These are phyloP conservation scores for Starmera quercuum DNA, from an alignment of 805 yeast species.

Conservation along the genomic window DNA sequence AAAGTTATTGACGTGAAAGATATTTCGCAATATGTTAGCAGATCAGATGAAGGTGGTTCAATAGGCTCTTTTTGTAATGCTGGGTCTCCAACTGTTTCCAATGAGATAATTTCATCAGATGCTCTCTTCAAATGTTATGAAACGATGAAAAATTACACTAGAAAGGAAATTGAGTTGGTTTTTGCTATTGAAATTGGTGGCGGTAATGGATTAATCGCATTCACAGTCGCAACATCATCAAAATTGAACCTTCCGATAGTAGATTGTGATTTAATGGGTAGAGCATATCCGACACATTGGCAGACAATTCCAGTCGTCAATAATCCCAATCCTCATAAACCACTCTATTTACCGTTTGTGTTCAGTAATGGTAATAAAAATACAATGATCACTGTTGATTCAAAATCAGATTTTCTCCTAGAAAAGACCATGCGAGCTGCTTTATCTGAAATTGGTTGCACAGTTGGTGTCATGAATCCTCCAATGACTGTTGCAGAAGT, in stretches of 20 bases:
- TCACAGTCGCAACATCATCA: constrained; percentile 18
- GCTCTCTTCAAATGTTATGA: constrained; percentile 35
- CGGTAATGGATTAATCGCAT: constrained; percentile 31
- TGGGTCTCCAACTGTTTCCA: constrained; percentile 41
- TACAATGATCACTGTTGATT: constrained; percentile 23
- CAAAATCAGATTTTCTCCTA: constrained; percentile 25
- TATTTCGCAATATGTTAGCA: constrained; percentile 18
- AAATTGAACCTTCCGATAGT: constrained; percentile 24
- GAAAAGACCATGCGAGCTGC: constrained; percentile 34
- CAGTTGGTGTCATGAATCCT: constrained; percentile 29
- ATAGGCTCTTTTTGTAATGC: constrained; percentile 29
- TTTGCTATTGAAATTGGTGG: constrained; percentile 37
- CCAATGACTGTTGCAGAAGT: constrained; percentile 27
- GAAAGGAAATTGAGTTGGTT: constrained; percentile 23
- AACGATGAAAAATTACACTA: constrained; percentile 23
- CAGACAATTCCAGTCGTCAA: constrained; percentile 31
- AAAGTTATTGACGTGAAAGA: constrained; percentile 27
- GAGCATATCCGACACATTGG: constrained; percentile 39
- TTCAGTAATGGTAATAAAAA: constrained; percentile 38
- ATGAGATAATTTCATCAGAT: constrained; percentile 33
- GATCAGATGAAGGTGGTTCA: constrained; percentile 20
- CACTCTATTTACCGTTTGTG: constrained; percentile 19
- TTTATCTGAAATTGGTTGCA: constrained; percentile 34
- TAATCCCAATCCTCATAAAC: constrained; percentile 14
- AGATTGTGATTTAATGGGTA: constrained; percentile 38